These are phyloP conservation scores for Solanum piurae DNA, from an alignment of 257 asterid species.

Conservation along the genomic window DNA sequence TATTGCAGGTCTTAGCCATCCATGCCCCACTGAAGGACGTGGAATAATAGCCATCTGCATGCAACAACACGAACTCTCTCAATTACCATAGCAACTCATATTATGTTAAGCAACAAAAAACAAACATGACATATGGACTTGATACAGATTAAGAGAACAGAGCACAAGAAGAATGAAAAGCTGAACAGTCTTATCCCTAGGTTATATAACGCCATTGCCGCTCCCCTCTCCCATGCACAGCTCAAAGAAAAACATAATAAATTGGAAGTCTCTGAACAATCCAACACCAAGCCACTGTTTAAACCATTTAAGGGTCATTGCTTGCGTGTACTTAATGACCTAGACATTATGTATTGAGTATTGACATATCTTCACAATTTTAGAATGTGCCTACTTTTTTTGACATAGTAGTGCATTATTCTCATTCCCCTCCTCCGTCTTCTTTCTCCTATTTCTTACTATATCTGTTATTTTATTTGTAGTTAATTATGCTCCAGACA, in stretches of 20 bases:
- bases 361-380: background rate
- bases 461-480: background rate
- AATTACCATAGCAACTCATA: background rate
- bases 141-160: background rate
- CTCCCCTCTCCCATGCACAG: conserved; percentile 1
- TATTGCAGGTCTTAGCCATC: conserved; percentile 98
- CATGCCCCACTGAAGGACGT: conserved; percentile 78
- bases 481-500: background rate
- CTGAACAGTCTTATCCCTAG: background rate
- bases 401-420: background rate
- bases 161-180: background rate
- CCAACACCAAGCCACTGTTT: background rate
- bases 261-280: background rate
- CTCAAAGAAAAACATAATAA: background rate
- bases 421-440: background rate
- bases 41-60: conserved; percentile 90
- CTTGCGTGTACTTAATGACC: background rate
- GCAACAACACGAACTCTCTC: background rate
- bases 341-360: background rate
- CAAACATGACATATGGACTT: background rate
- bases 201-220: background rate
- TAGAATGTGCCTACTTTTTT: background rate
- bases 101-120: background rate
- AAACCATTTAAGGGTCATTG: background rate
- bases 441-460: background rate